phyloP scores from a whole-genome alignment of 805 yeast species.

The Zygosaccharomyces kombuchaensis region DNA sequence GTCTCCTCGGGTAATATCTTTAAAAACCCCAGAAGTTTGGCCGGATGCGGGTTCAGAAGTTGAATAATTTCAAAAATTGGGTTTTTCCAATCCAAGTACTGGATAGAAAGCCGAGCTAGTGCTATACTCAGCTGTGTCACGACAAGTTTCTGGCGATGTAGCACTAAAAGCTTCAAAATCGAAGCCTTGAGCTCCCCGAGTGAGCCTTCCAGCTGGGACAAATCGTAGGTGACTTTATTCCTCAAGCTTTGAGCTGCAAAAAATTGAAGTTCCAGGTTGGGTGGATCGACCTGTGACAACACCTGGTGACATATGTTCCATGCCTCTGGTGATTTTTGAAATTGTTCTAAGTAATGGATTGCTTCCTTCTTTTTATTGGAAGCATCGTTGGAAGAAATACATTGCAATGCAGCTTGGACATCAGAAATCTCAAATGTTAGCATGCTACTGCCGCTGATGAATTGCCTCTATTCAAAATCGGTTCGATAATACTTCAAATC shows the following conservation, averaged over 20 bases:
- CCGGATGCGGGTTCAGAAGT: slow-evolving; percentile 37
- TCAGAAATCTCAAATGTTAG: slow-evolving; percentile 15
- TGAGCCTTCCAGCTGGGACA: slow-evolving; percentile 63
- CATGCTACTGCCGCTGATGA: not conserved
- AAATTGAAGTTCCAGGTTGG: slow-evolving; percentile 54
- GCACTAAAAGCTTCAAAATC: slow-evolving; percentile 51
- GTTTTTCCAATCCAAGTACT: slow-evolving; percentile 64
- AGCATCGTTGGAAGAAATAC: slow-evolving; percentile 28
- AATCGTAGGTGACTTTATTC: slow-evolving; percentile 77
- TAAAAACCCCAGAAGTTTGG: slow-evolving; percentile 67
- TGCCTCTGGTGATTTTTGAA: slow-evolving; percentile 78
- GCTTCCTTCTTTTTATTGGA: slow-evolving; percentile 40
- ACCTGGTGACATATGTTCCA: slow-evolving; percentile 69
- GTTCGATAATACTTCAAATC: not conserved
- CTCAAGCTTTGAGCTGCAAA: slow-evolving; percentile 91
- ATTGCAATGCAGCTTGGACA: slow-evolving; percentile 27
- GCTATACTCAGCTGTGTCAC: slow-evolving; percentile 80
- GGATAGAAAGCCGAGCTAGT: slow-evolving; percentile 76
- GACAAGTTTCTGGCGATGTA: slow-evolving; percentile 55
- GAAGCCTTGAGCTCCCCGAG: slow-evolving; percentile 62
- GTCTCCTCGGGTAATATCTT: slow-evolving; percentile 90
- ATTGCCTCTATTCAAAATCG: not conserved
- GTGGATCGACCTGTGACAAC: slow-evolving; percentile 35
- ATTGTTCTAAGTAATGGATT: slow-evolving; percentile 59
- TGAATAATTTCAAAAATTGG: slow-evolving; percentile 66